Conservation (phyloP, 2,329 filamentous ascomycete genomes). For the Ophiosphaerella korrae region DNA sequence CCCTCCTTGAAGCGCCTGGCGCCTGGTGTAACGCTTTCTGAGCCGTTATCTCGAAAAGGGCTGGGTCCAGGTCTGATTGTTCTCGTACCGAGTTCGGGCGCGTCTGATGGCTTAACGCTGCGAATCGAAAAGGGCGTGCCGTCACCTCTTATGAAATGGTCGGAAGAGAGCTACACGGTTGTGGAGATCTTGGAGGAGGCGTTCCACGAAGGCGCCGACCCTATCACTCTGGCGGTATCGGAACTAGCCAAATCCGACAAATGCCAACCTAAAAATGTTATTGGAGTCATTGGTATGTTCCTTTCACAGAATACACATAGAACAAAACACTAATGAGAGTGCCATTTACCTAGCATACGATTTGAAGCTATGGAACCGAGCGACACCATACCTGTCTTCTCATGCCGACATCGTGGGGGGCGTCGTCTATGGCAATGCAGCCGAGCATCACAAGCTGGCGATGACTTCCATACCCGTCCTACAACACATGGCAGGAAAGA, state of each 20-base stretch:
- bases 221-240: not conserved
- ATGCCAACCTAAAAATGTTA: conserved; percentile 2
- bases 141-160: not conserved
- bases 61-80: not conserved
- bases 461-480: conserved; percentile 1
- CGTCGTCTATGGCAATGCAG: not conserved
- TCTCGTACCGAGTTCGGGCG: not conserved
- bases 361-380: conserved; percentile 7
- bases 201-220: conserved; percentile 2
- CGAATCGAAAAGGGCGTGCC: conserved; percentile 15
- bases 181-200: conserved; percentile 1
- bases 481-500: conserved; percentile 33
- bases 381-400: not conserved
- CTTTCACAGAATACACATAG: not conserved
- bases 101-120: not conserved
- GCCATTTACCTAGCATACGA: conserved; percentile 3
- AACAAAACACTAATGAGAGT: no score
- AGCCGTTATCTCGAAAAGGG: not conserved
- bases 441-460: not conserved
- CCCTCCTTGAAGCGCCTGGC: not conserved
- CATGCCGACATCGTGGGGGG: conserved; percentile 1
- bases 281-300: conserved; percentile 5
- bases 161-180: not conserved
- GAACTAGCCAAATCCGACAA: not conserved
- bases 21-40: not conserved